Base-by-base conservation (phyloP, 1,284 basidiomycete species). In the Leccinum brunneo-olivaceum region DNA sequence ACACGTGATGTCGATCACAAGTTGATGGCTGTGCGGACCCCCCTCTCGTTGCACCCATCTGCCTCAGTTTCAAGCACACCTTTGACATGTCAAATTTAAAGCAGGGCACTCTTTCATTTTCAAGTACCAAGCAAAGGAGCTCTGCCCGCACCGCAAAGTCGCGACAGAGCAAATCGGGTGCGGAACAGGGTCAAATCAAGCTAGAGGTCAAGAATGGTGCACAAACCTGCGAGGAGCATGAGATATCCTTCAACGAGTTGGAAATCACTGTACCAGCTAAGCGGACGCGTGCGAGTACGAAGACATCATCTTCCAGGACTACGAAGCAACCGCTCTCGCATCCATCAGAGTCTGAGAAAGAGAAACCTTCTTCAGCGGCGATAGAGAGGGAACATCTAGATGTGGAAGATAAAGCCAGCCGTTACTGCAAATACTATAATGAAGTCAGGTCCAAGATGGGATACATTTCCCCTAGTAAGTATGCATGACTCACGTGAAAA, bases 401-500 rank as follows among this genome's bases (percentile, higher is more conserved):
- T 44, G 47, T 54, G 25, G 21, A 52, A 34, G 51, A 49, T 39
- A 79, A 75, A 48, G 65, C 67, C 37, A 55, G 63, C 30, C 69
- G 66, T 39, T 87, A 80, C 70, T 68, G 64, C 33, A 71, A 68
- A 45, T 63, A 63, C 32, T 49, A 62, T 40, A 50, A 40, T 32
- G 65, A 67, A 23, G 74, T 76, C 5, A 70, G 71, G 55, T 63
- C 59, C 43, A 76, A 70, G 54, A 79, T 77, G 76, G 81, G 79
- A 0, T 50, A 74, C 40, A 44, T 78, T 24, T 58, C 69, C 42
- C 73, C 82, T 12, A 75, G 86, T 90, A 55, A 65, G 82, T 70
- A 29, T 7, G 3, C 32, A n/a, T 4, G 21, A 25, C 9, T 39
- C 37, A 23, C 15, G n/a, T 29, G 18, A 16, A 32, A 36, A 12